Base-by-base conservation (phyloP, 179 eudicot species). In the Camellia oleifera region DNA sequence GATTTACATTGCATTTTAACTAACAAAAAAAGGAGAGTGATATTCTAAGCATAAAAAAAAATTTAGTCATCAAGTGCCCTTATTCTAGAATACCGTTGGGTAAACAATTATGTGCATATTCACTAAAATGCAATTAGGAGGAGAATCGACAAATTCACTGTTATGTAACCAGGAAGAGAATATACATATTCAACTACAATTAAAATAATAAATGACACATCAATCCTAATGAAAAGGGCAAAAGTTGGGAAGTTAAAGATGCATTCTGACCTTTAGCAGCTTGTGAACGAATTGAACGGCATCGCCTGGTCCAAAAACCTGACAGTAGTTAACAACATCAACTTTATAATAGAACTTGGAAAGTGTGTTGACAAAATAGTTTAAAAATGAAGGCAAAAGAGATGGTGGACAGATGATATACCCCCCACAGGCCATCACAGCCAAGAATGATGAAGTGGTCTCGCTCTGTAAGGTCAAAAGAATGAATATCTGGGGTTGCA, bases 381-480 rank as follows among this genome's bases (percentile, higher is more conserved):
- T 46, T 3, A 13, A 72, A 56, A 18, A 58, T 73, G 42, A 46
- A 73, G 70, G 69, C 9, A 69, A 7, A 57, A 42, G 17, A 18
- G 60, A 17, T 18, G 6, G 8, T 44, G 32, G 5, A 58, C 5
- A 63, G 46, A 75, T 77, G 62, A 82, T 80, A 80, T 92, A 94
- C 98, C 88, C 95, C 97, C 98, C 98, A 94, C 83, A 94, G 90
- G 80, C 98, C 98, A 89, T 94, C 98, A 85, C 97, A 92, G 70
- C 97, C 98, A 79, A 94, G 95, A 87, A 94, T 90, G 60, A 94
- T 90, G 78, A 94, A 92, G 78, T 89, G 87, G 53, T 94, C 98
- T 79, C 90, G 86, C 70, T 91, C 90, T 8, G 95, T 92, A 77
- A 94, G 86, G 80, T 86, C 91, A 88, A 94, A 94, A 11, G 97